Evolutionary conservation across 2,329 filamentous ascomycete species (phyloP), one percentile per base, ranked within the genome.

Genomic region (Apiospora kogelbergensis): DNA sequence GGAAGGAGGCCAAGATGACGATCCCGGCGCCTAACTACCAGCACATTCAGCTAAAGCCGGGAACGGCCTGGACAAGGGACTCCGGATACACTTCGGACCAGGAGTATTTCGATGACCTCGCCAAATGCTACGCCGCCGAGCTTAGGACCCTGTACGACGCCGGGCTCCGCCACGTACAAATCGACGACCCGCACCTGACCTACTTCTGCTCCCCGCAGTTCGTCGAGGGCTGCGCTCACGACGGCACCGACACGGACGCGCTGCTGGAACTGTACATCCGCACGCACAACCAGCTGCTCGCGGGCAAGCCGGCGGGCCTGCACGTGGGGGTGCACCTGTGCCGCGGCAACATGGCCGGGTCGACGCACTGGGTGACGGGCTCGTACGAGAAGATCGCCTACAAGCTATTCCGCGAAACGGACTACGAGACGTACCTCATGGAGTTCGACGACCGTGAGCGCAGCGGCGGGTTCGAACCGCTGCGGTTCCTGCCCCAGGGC

Each of bases 301-400:
- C 80, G 45, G 82, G 81, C 73, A 82, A 85, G 20, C 87, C 88
- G 0, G 75, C 78, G 3, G 88, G 89, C 71, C 82, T 91, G 80
- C 88, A 89, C 72, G 78, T 89, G 20, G 89, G 89, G n/a, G 85
- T 91, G 41, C 89, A 91, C 76, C 79, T 91, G 57, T 91, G 89
- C 80, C 81, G 78, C 13, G 78, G 78, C 17, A 76, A 86, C 75
- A 84, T 85, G 76, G 79, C 84, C 63, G 81, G 82, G 65, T 83
- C 81, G 46, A 82, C 82, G 67, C 81, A 84, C 74, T 85, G 85
- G 79, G 83, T 84, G 26, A 83, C 85, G 70, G 84, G 84, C 44
- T 83, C 83, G 33, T 86, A 86, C 72, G 84, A 86, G 74, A 79
- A 79, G 24, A 86, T 86, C 67, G 84, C 85, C 13, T 78, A 80